Conservation (phyloP, 1,139 yeast genomes). For the Kodamaea sp. region DNA sequence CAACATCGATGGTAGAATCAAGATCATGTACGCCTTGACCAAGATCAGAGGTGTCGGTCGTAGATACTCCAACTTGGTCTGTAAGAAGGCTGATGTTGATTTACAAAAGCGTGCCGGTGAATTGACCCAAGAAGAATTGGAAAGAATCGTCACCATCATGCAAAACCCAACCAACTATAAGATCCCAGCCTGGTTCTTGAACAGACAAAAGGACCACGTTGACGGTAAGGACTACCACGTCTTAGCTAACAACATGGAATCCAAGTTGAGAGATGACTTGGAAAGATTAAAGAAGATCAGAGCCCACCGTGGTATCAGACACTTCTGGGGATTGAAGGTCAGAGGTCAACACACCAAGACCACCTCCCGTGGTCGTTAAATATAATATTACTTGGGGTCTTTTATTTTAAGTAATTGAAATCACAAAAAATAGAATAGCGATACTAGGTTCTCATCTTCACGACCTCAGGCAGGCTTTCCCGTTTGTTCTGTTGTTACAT, state of each 20-base stretch:
- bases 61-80: constrained; percentile 99
- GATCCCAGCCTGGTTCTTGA: constrained; percentile 99
- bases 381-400: constrained; percentile 21
- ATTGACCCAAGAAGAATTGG: constrained; percentile 99
- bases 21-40: constrained; percentile 99
- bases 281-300: constrained; percentile 99
- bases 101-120: constrained; percentile 99
- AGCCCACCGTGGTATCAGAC: constrained; percentile 99
- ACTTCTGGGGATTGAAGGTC: constrained; percentile 96
- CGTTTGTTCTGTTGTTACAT: constrained; percentile 2
- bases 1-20: constrained; percentile 99
- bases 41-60: constrained; percentile 99
- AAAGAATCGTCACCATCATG: constrained; percentile 99
- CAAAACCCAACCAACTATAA: constrained; percentile 99
- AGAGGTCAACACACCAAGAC: constrained; percentile 99
- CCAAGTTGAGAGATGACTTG: constrained; percentile 99
- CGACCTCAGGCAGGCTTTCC: not conserved
- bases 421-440: constrained; percentile 4
- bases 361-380: constrained; percentile 88
- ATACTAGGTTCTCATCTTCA: constrained; percentile 2
- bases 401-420: constrained; percentile 5
- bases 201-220: constrained; percentile 98
- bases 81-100: constrained; percentile 99
- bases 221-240: constrained; percentile 99
- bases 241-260: constrained; percentile 98